Base-by-base conservation (phyloP, 2,329 filamentous ascomycete species). In the Verticillium zaregamsianum region DNA sequence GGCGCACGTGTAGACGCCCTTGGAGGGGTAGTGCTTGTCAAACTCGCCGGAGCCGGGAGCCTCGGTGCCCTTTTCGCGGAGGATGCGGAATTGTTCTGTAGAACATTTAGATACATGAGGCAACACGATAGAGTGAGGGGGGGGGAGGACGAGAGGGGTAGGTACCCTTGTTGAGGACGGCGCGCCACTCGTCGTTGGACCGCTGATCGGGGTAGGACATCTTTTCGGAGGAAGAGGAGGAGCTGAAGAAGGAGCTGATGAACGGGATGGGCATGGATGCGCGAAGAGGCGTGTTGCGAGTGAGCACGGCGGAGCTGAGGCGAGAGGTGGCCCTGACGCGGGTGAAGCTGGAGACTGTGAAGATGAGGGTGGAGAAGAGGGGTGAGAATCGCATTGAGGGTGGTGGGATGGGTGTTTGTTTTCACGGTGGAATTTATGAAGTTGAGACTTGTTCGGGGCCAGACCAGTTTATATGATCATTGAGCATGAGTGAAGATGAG, bases 1-100 rank as follows among this genome's bases (percentile, higher is more conserved):
- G 20, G 91, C 91, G 77, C 95, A 99, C 55, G 83, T 88, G 80
- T 98, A 99, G 60, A 92, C 85, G 62, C 95, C 96, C 5, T 83
- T 72, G 0, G 83, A 76, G 1, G 93, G 88, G 73, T 88, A 85
- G 81, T 97, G 93, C 75, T 94, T 92, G 80, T 99, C 90, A 74
- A 90, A 97, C 74, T 90, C 86, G 70, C 94, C 93, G 6, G 89
- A 88, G 68, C 86, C 88, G 17, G 94, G 86, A 2, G 86, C 77
- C 74, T 99, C 96, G 55, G 95, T 99, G 69, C 93, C 95, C 76
- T 97, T 94, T 74, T 96, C 81, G 66, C 95, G 90, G 61, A 99
- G 87, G 72, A 99, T 85, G 66, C 92, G 91, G 82, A 98, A 99
- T 83, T 99, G 95, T 71, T 97, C 94, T 97, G 69, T 28, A 28